Base-by-base conservation (phyloP, 371 early-diverging fungal genomes). In the Mortierella sp. region DNA sequence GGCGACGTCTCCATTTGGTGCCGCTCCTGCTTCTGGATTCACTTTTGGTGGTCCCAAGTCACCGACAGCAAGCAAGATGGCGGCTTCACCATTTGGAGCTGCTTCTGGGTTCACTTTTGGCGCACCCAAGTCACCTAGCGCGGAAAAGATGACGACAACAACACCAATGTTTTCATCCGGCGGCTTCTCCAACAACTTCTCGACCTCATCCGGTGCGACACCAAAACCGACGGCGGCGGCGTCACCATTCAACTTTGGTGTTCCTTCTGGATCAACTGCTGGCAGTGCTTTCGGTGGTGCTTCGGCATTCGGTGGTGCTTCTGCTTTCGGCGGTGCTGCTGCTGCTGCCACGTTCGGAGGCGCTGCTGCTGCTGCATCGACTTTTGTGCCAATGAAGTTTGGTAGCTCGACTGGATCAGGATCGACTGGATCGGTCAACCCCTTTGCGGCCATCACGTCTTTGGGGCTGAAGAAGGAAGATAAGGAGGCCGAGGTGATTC, bases 211-310 rank as follows among this genome's bases (percentile, higher is more conserved):
- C 47, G 22, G 37, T 45, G n/a, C 31, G 24, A 26, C 34, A 4
- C 22, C 47, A 31, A 66, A 22, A 45, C 6, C 40, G 6, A 41
- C n/a, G 2, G 22, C 58, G 4, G 37, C 52, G 40, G 26, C 39
- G 8, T 41, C 76, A 37, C 53, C n/a, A 14, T 72, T 67, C 65
- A 72, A 67, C 53, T 72, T 78, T 73, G 73, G 70, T 22, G n/a
- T 69, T 24, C 43, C 68, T 2, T n/a, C 67, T 9, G 43, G 45
- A 6, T 47, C 47, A 19, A 55, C 55, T 19, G 41, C n/a, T 8
- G 19, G 44, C 26, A n/a, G n/a, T n/a, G n/a, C n/a, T n/a, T n/a
- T n/a, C n/a, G n/a, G n/a, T n/a, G n/a, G n/a, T n/a, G n/a, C n/a
- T n/a, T 65, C 65, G 9, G 19, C 65, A 22, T 44, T 52, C 1